These are phyloP conservation scores for Serpula lacrymans DNA, from an alignment of 768 basidiomycete species.

Conservation along the genomic window DNA sequence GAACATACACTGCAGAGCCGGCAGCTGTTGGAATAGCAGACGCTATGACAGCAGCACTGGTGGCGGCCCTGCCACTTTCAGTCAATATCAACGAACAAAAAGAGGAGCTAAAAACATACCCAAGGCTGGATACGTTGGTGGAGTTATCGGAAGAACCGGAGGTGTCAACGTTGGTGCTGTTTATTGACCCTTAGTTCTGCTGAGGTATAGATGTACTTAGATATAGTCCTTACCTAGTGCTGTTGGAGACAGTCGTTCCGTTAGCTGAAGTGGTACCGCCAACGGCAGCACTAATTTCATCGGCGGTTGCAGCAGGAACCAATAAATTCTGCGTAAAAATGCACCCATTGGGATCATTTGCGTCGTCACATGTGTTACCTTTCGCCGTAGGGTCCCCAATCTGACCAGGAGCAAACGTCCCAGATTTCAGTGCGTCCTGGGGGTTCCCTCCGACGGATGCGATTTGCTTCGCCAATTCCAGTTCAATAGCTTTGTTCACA, in stretches of 20 bases:
- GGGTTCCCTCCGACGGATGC: conserved; percentile 61
- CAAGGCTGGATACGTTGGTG: no score
- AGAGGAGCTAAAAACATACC: no score
- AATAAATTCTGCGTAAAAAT: conserved; percentile 62
- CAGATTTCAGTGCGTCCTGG: conserved; percentile 51
- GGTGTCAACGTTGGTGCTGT: no score
- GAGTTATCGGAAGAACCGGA: no score
- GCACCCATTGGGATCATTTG: conserved; percentile 53
- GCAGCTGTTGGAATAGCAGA: no score
- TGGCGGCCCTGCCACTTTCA: no score
- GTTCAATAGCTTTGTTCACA: conserved; percentile 59
- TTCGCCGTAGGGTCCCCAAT: conserved; percentile 48
- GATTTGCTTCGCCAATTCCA: conserved; percentile 64
- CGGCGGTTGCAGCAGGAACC: conserved; percentile 52
- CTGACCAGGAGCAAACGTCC: conserved; percentile 59
- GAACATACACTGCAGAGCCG: no score
- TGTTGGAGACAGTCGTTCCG: no score
- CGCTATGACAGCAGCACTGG: no score
- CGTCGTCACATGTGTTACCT: conserved; percentile 54
- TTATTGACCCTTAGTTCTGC: no score
- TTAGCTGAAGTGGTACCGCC: conserved; percentile 28
- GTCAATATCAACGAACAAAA: no score
- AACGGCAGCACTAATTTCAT: conserved; percentile 55
- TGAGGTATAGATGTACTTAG: background rate
- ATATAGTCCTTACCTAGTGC: background rate